Base-by-base conservation (phyloP, 2,329 filamentous ascomycete genomes). In the Bipolaris sorokiniana region DNA sequence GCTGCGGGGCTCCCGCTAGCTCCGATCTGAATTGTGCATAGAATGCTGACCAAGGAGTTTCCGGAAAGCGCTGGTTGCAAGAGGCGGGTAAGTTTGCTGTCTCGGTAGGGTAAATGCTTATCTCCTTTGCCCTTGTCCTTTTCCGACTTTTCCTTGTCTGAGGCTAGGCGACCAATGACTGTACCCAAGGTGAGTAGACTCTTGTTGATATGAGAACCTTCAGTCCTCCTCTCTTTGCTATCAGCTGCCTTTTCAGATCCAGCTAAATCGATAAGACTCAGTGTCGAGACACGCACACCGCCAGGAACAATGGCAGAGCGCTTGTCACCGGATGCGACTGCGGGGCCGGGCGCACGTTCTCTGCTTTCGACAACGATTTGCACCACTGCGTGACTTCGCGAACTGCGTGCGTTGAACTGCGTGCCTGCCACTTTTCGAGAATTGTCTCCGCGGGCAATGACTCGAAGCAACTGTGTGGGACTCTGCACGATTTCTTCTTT, bases 401-500 rank as follows among this genome's bases (percentile, higher is more conserved):
- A 99, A 80, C 94, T 98, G 67, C 94, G 88, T 18, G 93, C 86
- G 73, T 99, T 99, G 83, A 96, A 99, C 71, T 99, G 95, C 0
- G 95, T 99, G 75, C 93, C 97, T 56, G 92, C 92, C 1, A 92
- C 96, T 68, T 93, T 85, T 69, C 95, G 86, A 22, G 93, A 92
- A 73, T 96, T 88, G 74, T 99, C 95, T 70, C 95, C 95, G 54
- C 94, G 86, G 36, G 95, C 93, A 75, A 99, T 99, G 23, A 99
- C 95, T 66, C 95, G 87, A 41, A 99, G 81, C 26, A 99, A 84
- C 75, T 99, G 95, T 0, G 95, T 98, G 1, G 95, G 95, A 67
- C 93, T 97, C 77, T 99, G 95, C 28, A 99, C 95, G 67, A 99
- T 99, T 75, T 99, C 95, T 77, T 99, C 95, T 76, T 97, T 98